phyloP scores from a whole-genome alignment of 768 basidiomycete genomes.

The Cubamyces sp. region DNA sequence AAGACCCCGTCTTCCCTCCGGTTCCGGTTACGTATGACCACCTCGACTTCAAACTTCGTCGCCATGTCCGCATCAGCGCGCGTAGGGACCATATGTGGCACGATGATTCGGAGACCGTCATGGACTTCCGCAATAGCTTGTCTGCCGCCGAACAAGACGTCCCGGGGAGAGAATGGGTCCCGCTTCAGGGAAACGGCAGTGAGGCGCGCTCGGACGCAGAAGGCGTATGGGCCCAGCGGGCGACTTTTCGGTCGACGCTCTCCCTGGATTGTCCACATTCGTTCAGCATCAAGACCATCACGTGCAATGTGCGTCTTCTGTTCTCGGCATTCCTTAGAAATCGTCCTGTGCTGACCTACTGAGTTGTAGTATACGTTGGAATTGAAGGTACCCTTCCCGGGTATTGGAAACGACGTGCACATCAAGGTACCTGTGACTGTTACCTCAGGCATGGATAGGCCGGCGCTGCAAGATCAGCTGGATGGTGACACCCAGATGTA shows the following conservation, averaged over 20 bases:
- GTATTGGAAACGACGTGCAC: constrained; percentile 21
- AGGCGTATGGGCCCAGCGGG: constrained; percentile 26
- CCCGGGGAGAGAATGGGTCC: not conserved
- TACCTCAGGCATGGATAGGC: constrained; percentile 13
- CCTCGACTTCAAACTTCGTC: constrained; percentile 22
- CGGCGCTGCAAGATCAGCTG: not conserved
- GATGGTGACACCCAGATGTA: too few relatives aligned
- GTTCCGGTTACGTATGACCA: constrained; percentile 2
- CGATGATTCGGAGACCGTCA: not conserved
- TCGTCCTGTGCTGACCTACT: too few relatives aligned
- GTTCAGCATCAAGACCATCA: constrained; percentile 9
- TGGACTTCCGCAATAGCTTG: not conserved
- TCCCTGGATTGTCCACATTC: constrained; percentile 19
- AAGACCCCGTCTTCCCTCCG: constrained; percentile 16
- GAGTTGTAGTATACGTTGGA: constrained; percentile 19
- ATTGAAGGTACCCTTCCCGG: constrained; percentile 20
- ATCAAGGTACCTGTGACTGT: constrained; percentile 11
- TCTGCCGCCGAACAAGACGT: not conserved
- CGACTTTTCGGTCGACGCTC: constrained; percentile 16
- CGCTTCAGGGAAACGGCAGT: not conserved
- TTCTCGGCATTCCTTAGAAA: too few relatives aligned
- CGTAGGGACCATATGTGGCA: not conserved
- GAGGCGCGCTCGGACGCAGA: not conserved
- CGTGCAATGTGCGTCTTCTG: constrained; percentile 7
- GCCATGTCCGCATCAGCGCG: constrained; percentile 8